Conservation (phyloP, 1,139 yeast genomes). For the Debaryomyces robertsiae region DNA sequence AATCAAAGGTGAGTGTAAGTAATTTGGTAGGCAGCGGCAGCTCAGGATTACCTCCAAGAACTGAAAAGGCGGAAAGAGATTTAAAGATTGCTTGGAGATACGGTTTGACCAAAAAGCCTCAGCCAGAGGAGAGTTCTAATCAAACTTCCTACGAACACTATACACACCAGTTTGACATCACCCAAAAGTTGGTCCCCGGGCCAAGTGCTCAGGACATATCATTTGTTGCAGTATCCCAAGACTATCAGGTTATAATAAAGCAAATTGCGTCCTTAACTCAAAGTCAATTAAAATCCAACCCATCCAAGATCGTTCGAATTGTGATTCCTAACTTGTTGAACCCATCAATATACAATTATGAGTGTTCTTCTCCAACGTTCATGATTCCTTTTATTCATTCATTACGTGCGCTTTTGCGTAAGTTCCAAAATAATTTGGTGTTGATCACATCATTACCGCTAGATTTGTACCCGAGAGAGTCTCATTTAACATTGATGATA, state of each 20-base stretch:
- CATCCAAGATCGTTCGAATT: constrained; percentile 58
- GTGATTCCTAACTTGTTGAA: constrained; percentile 76
- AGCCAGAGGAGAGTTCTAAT: constrained; percentile 21
- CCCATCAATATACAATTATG: constrained; percentile 73
- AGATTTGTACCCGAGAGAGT: constrained; percentile 64
- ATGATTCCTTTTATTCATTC: constrained; percentile 66
- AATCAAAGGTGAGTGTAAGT: constrained; percentile 66
- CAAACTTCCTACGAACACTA: constrained; percentile 49
- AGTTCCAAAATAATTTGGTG: constrained; percentile 48
- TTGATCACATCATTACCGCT: constrained; percentile 59
- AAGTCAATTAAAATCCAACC: constrained; percentile 33
- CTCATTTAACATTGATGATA: constrained; percentile 50
- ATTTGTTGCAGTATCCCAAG: constrained; percentile 44
- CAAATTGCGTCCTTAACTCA: constrained; percentile 47
- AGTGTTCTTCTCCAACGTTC: constrained; percentile 47
- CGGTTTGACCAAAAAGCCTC: constrained; percentile 53
- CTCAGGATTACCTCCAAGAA: constrained; percentile 22
- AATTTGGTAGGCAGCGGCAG: constrained; percentile 48
- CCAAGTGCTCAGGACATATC: constrained; percentile 65
- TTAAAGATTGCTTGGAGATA: constrained; percentile 90
- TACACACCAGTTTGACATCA: constrained; percentile 74
- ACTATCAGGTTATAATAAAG: constrained; percentile 28
- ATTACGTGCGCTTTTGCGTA: constrained; percentile 56
- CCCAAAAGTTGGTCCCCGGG: constrained; percentile 66
- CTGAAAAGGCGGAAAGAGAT: constrained; percentile 44